These are phyloP conservation scores for Xylaria nigripes DNA, from an alignment of 495 filamentous ascomycete genomes.

Conservation along the genomic window DNA sequence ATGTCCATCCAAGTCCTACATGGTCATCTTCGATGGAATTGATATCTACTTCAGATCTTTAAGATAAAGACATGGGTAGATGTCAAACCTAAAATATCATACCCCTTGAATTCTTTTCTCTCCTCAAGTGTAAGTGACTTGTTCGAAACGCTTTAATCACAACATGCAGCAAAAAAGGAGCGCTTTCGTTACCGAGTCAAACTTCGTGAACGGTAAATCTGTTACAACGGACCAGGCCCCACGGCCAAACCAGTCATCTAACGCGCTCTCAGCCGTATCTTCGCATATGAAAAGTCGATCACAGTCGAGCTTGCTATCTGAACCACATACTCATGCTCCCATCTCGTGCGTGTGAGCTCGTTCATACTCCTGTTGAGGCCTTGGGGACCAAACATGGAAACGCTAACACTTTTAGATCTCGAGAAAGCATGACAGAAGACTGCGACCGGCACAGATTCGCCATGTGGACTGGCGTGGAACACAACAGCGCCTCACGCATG, in stretches of 20 bases:
- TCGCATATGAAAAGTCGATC: slow-evolving; percentile 17
- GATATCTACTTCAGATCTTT: slow-evolving; percentile 23
- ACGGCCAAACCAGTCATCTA: slow-evolving; percentile 17
- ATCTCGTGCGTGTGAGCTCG: slow-evolving; percentile 28
- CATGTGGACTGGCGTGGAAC: slow-evolving; percentile 43
- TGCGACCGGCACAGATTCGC: slow-evolving; percentile 42
- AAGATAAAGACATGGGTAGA: slow-evolving; percentile 30
- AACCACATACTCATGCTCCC: slow-evolving; percentile 12
- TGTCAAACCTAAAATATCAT: slow-evolving; percentile 24
- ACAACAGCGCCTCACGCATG: slow-evolving; percentile 38
- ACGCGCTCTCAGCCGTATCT: slow-evolving; percentile 8
- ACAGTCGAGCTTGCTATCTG: slow-evolving; percentile 16
- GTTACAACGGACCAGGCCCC: slow-evolving; percentile 21
- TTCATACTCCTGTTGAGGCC: not conserved
- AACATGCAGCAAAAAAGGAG: slow-evolving; percentile 24
- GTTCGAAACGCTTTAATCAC: slow-evolving; percentile 4
- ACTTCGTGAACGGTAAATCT: slow-evolving; percentile 14
- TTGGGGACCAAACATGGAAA: not conserved
- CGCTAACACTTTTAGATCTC: slow-evolving; percentile 33
- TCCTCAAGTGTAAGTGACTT: slow-evolving; percentile 20
- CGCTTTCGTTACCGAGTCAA: slow-evolving; percentile 19
- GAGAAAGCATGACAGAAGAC: slow-evolving; percentile 32
- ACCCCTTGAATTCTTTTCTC: slow-evolving; percentile 20
- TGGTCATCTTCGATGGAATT: slow-evolving; percentile 25
- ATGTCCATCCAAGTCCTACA: slow-evolving; percentile 29